phyloP scores from a whole-genome alignment of 306 rosid genomes.

The Citrullus mucosospermus region DNA sequence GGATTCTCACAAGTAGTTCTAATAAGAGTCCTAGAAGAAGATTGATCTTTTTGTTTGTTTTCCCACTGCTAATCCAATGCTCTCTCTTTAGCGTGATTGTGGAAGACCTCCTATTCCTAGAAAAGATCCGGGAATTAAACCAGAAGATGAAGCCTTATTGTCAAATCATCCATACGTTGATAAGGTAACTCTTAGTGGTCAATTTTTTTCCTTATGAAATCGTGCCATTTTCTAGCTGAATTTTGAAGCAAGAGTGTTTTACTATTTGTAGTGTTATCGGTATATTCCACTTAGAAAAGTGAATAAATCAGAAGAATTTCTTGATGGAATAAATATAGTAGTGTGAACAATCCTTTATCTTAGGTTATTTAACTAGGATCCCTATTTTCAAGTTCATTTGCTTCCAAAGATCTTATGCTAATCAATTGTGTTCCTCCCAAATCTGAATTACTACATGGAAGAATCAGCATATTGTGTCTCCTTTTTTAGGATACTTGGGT shows the following conservation, averaged over 20 bases:
- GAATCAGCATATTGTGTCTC: neutral
- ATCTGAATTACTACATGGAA: neutral
- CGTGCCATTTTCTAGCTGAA: neutral
- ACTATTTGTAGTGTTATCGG: neutral
- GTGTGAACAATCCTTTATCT: neutral
- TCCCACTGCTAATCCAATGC: constrained; percentile 9
- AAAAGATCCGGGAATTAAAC: constrained; percentile 75
- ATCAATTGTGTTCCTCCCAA: neutral
- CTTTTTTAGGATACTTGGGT: neutral
- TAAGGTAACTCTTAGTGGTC: constrained; percentile 29
- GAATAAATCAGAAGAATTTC: neutral
- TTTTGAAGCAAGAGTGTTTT: neutral
- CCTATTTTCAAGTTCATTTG: neutral
- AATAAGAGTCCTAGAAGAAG: neutral
- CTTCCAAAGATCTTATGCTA: neutral
- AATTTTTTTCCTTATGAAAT: neutral
- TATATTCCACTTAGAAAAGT: neutral
- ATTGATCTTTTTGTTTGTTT: neutral
- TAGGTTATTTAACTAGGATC: neutral
- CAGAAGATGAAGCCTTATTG: constrained; percentile 70
- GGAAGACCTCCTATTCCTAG: constrained; percentile 90
- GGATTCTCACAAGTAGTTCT: neutral
- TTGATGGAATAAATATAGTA: neutral
- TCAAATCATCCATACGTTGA: constrained; percentile 92
- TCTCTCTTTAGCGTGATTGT: constrained; percentile 59